These are phyloP conservation scores for Reutealis trisperma DNA, from an alignment of 345 rosid species.

Conservation along the genomic window DNA sequence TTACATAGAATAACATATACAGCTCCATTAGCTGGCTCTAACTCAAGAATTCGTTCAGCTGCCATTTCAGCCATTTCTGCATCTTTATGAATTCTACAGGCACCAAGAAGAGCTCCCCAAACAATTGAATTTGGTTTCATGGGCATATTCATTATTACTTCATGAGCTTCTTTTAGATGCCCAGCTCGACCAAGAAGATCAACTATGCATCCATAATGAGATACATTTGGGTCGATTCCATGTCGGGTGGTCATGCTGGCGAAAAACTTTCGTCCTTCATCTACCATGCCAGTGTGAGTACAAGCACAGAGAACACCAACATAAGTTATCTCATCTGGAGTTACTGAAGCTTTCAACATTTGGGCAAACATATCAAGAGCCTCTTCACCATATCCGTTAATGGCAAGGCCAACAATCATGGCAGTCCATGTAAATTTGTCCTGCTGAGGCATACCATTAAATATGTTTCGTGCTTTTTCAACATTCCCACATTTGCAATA, in stretches of 20 bases:
- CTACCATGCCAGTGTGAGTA: slow-evolving; percentile 29
- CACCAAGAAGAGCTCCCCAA: slow-evolving; percentile 31
- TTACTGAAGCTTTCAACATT: slow-evolving; percentile 25
- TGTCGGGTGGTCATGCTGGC: slow-evolving; percentile 18
- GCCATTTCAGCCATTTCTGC: slow-evolving; percentile 26
- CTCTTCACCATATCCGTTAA: slow-evolving; percentile 27
- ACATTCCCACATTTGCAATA: slow-evolving; percentile 30
- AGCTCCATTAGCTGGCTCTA: slow-evolving; percentile 27
- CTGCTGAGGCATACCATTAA: slow-evolving; percentile 1
- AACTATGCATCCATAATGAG: slow-evolving; percentile 30
- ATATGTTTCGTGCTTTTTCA: slow-evolving; percentile 15
- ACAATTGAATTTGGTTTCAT: slow-evolving; percentile 27
- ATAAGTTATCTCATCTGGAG: slow-evolving; percentile 25
- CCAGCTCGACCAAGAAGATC: slow-evolving; percentile 33
- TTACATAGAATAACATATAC: slow-evolving; percentile 24
- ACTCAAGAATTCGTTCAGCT: slow-evolving; percentile 14
- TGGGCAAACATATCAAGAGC: slow-evolving; percentile 28
- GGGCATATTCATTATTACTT: slow-evolving; percentile 25
- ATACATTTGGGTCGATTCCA: slow-evolving; percentile 22
- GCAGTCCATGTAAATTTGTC: slow-evolving; percentile 28
- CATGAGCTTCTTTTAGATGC: slow-evolving; percentile 25
- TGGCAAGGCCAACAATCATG: slow-evolving; percentile 26
- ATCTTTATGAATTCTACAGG: slow-evolving; percentile 28
- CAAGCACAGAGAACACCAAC: slow-evolving; percentile 29
- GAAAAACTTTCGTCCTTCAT: slow-evolving; percentile 22